phyloP scores from a whole-genome alignment of 2,329 filamentous ascomycete species.

The Plectosphaerella plurivora region DNA sequence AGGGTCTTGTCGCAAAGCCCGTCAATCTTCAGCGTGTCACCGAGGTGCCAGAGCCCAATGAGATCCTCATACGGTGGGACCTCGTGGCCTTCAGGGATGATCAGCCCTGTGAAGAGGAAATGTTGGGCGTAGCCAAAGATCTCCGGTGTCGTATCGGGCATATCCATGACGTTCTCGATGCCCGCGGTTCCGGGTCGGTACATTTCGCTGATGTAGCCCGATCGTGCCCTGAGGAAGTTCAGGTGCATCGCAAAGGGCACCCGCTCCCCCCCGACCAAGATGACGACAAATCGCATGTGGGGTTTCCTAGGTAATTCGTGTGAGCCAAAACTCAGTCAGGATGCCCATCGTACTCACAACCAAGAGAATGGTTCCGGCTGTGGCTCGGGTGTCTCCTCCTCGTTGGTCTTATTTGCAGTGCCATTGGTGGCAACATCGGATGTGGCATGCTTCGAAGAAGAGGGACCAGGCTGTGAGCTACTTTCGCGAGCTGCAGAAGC shows the following conservation, averaged over 20 bases:
- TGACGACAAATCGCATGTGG: slow-evolving; percentile 39
- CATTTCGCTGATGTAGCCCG: slow-evolving; percentile 38
- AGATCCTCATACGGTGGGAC: slow-evolving; percentile 50
- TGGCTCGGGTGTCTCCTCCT: not conserved
- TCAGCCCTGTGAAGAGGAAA: slow-evolving; percentile 47
- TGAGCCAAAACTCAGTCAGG: not conserved
- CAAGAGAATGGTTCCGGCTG: slow-evolving; percentile 26
- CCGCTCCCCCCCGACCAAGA: slow-evolving; percentile 48
- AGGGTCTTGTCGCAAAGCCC: slow-evolving; percentile 54
- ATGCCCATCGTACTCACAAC: slow-evolving; percentile 23
- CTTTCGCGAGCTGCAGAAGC: too few relatives aligned
- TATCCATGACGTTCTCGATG: slow-evolving; percentile 46
- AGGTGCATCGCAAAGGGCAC: slow-evolving; percentile 54
- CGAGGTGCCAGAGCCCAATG: slow-evolving; percentile 53
- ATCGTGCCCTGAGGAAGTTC: slow-evolving; percentile 51
- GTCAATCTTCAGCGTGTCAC: slow-evolving; percentile 44
- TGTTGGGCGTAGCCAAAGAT: slow-evolving; percentile 53
- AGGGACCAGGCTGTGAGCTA: too few relatives aligned
- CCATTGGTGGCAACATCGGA: not conserved
- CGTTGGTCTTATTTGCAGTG: not conserved
- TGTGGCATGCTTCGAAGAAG: too few relatives aligned
- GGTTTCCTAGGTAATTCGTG: not conserved
- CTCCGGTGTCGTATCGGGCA: slow-evolving; percentile 42
- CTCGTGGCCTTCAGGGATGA: slow-evolving; percentile 35
- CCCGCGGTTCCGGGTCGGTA: slow-evolving; percentile 24